Evolutionary conservation across 2,329 filamentous ascomycete species (phyloP).

Genomic region (Blastomyces silverae): DNA sequence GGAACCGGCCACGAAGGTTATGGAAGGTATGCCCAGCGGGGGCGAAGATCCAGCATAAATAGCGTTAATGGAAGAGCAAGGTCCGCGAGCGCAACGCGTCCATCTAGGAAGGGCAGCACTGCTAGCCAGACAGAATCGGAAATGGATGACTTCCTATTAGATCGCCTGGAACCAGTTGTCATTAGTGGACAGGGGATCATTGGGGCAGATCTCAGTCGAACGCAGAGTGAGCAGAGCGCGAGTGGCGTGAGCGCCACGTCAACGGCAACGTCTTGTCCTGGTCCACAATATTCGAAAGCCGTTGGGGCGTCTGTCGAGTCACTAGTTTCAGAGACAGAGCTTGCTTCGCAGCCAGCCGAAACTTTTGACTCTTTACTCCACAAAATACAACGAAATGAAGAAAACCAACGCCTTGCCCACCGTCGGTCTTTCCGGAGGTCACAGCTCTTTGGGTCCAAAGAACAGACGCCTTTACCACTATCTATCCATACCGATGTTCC

Average conservation of each 20-base stretch:
- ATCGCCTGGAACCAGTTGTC: conserved; percentile 45
- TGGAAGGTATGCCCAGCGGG: conserved; percentile 43
- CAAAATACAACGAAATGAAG: conserved; percentile 16
- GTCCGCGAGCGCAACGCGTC: conserved; percentile 38
- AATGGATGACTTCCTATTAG: conserved; percentile 45
- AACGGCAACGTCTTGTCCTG: conserved; percentile 23
- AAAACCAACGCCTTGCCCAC: conserved; percentile 20
- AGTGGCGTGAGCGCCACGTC: conserved; percentile 32
- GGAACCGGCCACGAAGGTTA: conserved; percentile 84
- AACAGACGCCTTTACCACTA: conserved; percentile 19
- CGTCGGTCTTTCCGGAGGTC: conserved; percentile 26
- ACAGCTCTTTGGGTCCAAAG: conserved; percentile 26
- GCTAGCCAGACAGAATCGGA: conserved; percentile 39
- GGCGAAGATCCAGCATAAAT: conserved; percentile 39
- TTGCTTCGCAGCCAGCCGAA: conserved; percentile 30
- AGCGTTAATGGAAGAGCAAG: conserved; percentile 37
- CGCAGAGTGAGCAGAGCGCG: conserved; percentile 38
- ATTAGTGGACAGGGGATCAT: conserved; percentile 43
- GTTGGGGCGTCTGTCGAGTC: conserved; percentile 33
- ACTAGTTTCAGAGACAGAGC: conserved; percentile 27
- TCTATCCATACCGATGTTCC: conserved; percentile 25
- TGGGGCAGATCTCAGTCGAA: conserved; percentile 31
- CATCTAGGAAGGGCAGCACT: conserved; percentile 37
- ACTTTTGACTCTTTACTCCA: conserved; percentile 24
- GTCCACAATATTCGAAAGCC: conserved; percentile 24